Percentiles rank a stretch among this genome's conserved stretches.
Evolutionary conservation across 805 yeast genomes (phyloP).

Genomic region (Hanseniaspora mollemarum): DNA sequence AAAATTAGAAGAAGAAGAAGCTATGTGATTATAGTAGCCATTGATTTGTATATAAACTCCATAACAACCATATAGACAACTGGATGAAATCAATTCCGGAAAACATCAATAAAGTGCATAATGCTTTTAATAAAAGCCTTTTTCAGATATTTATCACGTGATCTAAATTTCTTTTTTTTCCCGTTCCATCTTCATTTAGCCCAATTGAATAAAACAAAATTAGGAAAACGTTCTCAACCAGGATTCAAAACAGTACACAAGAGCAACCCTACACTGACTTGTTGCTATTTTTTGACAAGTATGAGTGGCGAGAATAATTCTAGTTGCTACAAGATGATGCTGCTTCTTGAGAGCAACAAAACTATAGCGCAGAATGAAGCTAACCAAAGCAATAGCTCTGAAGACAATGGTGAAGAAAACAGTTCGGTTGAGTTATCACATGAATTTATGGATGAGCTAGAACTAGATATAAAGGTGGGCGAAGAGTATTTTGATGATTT

Average conservation of each 20-base stretch:
- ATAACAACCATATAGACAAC: too few relatives aligned
- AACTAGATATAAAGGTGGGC: constrained; percentile 26
- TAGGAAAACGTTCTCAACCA: too few relatives aligned
- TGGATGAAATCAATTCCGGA: too few relatives aligned
- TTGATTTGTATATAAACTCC: too few relatives aligned
- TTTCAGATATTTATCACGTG: neutral
- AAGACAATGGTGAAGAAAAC: neutral
- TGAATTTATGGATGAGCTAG: constrained; percentile 28
- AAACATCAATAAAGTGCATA: too few relatives aligned
- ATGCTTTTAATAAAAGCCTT: too few relatives aligned
- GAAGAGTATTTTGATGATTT: constrained; percentile 25
- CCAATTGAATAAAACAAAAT: too few relatives aligned
- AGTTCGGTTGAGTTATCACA: constrained; percentile 22
- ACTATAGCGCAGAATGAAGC: neutral
- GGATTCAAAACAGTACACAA: too few relatives aligned
- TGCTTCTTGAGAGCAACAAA: constrained; percentile 10
- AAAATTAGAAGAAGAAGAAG: constrained; percentile 37
- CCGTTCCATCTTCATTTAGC: neutral
- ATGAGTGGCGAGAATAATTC: constrained; percentile 7
- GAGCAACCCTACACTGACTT: too few relatives aligned
- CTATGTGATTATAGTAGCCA: neutral
- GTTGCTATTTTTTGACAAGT: neutral
- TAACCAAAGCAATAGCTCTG: neutral
- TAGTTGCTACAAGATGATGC: constrained; percentile 10
- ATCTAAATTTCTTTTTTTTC: neutral